Evolutionary conservation across 768 basidiomycete genomes (phyloP), one percentile per base, ranked within the genome.

Genomic region (Tulasnella sp.): DNA sequence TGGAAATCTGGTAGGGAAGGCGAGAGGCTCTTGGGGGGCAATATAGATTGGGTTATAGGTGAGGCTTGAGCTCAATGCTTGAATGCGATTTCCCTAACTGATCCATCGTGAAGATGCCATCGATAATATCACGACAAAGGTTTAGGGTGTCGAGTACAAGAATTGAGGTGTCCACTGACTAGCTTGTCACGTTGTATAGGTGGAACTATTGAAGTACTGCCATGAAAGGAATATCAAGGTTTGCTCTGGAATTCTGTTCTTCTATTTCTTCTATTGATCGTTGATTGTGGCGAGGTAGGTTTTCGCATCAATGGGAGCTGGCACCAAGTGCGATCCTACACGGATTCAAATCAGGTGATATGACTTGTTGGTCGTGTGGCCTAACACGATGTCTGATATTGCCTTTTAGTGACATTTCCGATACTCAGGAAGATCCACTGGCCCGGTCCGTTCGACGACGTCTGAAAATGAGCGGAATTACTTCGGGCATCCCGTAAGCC

Each of bases 261-360:
- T 29, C 12, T 53, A 28, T 12, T 40, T 24, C 27, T 44, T 37
- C 28, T 5, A 22, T 57, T 48, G 12, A 16, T 15, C 34, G 4
- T 4, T 33, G 40, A 27, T 48, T 33, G 6, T 16, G 16, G 27
- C 5, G 4, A 20, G 10, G 10, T 56, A 85, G 83, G 83, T 92
- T 15, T 95, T 98, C 66, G 89, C 92, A 0, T 90, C 90, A 22
- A 95, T 99, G 90, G 95, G 95, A 25, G 87, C 92, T 3, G 81
- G 91, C 10, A 84, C 91, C 12, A 99, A 98, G 67, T 76, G 75
- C 59, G 95, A 99, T 64, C 92, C 95, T 0, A 93, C 91, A 1
- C 78, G 90, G 34, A 77, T 99, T 22, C 92, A 98, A 65, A 95
- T 98, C 51, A 66, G 68, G 68, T 67, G n/a, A n/a, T n/a, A n/a